phyloP scores from a whole-genome alignment of 805 yeast genomes.

The Isabelozyma heimii region DNA sequence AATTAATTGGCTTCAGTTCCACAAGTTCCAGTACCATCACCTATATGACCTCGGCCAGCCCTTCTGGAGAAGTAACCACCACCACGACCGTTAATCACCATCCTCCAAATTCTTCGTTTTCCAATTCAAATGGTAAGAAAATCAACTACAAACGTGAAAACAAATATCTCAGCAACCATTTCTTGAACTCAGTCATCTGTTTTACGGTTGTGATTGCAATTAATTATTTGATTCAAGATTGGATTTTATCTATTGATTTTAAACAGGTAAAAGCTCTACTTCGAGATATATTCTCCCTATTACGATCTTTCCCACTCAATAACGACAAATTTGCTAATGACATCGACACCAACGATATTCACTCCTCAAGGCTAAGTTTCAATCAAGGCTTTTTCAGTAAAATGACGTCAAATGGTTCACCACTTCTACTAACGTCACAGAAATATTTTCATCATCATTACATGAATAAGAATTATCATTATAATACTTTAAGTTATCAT shows the following conservation, averaged over 20 bases:
- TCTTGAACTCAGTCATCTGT: constrained; percentile 18
- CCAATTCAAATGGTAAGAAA: constrained; percentile 5
- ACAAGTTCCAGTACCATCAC: constrained; percentile 15
- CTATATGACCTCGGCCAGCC: constrained; percentile 18
- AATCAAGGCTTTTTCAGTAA: not conserved
- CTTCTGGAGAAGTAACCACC: constrained; percentile 10
- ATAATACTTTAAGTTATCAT: not conserved
- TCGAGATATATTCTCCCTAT: not conserved
- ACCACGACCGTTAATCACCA: constrained; percentile 4
- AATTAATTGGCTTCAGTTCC: constrained; percentile 19
- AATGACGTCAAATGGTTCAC: not conserved
- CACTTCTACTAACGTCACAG: constrained; percentile 1
- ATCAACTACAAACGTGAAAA: constrained; percentile 8
- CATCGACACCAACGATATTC: not conserved
- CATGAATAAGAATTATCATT: not conserved
- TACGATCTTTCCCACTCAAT: not conserved
- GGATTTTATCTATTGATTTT: constrained; percentile 2
- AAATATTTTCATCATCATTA: not conserved
- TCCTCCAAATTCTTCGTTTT: constrained; percentile 1
- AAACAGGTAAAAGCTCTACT: not conserved
- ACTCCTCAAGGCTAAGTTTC: not conserved
- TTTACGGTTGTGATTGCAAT: constrained; percentile 17
- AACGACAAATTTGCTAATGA: not conserved
- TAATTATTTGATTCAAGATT: constrained; percentile 13
- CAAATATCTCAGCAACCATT: constrained; percentile 8